A percentile compares a stretch with the other conserved stretches of the same genome.
Evolutionary conservation across 257 asterid genomes (phyloP).

Genomic region (Jacaranda mimosifolia): DNA sequence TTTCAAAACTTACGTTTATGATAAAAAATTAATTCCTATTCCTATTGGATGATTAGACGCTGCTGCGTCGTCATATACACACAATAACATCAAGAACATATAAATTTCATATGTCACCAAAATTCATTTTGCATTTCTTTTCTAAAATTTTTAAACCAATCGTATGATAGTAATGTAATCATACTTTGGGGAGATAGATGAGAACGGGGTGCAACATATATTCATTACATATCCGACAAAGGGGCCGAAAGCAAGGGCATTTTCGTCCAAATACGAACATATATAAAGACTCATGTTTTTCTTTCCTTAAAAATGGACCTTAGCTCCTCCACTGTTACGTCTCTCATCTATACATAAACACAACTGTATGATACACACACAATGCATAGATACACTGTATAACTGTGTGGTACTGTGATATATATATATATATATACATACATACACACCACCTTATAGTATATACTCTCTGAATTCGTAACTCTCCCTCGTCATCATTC

Average conservation of each 20-base stretch:
- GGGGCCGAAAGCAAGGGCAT: slow-evolving; percentile 63
- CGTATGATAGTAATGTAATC: not conserved
- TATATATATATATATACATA: too few species aligned
- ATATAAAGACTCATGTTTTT: not conserved
- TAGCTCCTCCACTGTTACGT: not conserved
- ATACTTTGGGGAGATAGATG: slow-evolving; percentile 23
- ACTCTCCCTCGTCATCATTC: too few species aligned
- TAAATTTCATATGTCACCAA: too few species aligned
- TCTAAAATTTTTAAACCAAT: too few species aligned
- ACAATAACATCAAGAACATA: too few species aligned
- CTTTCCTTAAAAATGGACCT: slow-evolving; percentile 35
- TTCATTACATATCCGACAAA: slow-evolving; percentile 40
- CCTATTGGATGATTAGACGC: too few species aligned
- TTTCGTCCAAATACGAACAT: slow-evolving; percentile 34
- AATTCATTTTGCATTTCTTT: too few species aligned
- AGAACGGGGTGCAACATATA: slow-evolving; percentile 34
- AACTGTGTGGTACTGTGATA: not conserved
- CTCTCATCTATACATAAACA: not conserved
- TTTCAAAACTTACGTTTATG: too few species aligned
- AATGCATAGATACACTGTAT: not conserved
- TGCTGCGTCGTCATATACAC: too few species aligned
- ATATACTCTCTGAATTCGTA: not conserved
- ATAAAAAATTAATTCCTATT: too few species aligned
- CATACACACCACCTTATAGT: slow-evolving; percentile 12
- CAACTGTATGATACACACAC: not conserved